Evolutionary conservation across 495 filamentous ascomycete genomes (phyloP).

Genomic region (Polyplosphaeria fusca): DNA sequence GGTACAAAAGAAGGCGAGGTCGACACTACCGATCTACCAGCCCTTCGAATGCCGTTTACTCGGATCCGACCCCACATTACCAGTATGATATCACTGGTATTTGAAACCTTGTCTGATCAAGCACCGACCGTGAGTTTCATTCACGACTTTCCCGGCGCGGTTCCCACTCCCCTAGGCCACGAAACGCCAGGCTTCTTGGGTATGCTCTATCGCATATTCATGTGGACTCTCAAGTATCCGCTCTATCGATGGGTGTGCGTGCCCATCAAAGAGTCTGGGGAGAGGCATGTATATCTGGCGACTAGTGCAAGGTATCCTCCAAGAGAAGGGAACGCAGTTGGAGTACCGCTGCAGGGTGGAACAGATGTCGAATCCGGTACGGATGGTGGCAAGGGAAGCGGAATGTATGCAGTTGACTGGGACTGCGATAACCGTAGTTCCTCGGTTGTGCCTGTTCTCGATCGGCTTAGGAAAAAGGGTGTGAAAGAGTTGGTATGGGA

Average conservation of each 20-base stretch:
- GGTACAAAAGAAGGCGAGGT: constrained; percentile 55
- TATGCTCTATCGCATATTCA: constrained; percentile 39
- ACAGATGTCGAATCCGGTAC: not conserved
- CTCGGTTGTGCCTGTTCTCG: not conserved
- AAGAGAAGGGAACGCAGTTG: not conserved
- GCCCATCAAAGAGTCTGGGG: constrained; percentile 48
- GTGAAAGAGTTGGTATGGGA: not conserved
- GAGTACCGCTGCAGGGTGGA: not conserved
- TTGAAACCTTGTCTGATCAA: constrained; percentile 49
- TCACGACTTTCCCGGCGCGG: constrained; percentile 56
- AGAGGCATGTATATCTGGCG: constrained; percentile 53
- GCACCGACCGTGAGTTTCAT: constrained; percentile 56
- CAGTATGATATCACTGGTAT: constrained; percentile 49
- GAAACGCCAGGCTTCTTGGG: not conserved
- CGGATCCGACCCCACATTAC: constrained; percentile 47
- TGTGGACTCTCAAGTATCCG: constrained; percentile 10
- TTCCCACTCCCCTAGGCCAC: constrained; percentile 26
- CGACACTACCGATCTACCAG: constrained; percentile 48
- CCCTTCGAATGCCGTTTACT: constrained; percentile 27
- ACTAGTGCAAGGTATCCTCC: constrained; percentile 13
- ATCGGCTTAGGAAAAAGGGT: not conserved
- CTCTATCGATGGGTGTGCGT: constrained; percentile 38
- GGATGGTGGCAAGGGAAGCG: constrained; percentile 14
- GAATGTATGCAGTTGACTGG: constrained; percentile 3
- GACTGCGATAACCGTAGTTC: not conserved